Conservation (phyloP, 306 rosid species). For the Vicia sativa region DNA sequence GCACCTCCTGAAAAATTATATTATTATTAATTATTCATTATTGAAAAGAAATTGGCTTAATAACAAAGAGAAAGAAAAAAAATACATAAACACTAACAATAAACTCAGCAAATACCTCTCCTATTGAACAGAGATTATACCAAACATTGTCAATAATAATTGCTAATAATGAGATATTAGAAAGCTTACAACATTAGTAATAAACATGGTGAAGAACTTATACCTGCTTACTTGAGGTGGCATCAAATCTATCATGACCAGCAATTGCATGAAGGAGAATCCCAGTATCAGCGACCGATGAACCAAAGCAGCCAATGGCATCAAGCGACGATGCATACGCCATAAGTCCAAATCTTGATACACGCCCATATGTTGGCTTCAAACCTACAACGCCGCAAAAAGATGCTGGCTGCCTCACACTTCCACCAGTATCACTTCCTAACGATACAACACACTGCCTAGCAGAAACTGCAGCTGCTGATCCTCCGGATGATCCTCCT, state of each 20-base stretch:
- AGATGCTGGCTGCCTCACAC: slow-evolving; percentile 98
- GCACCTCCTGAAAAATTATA: slow-evolving; percentile 67
- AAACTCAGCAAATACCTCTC: slow-evolving; percentile 6
- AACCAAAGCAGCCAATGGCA: slow-evolving; percentile 94
- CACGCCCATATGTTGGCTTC: slow-evolving; percentile 96
- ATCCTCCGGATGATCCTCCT: slow-evolving; percentile 97
- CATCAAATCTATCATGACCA: slow-evolving; percentile 90
- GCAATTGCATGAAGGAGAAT: slow-evolving; percentile 86
- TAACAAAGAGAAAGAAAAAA: slow-evolving; percentile 26
- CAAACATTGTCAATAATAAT: slow-evolving; percentile 2
- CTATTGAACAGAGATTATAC: slow-evolving; percentile 17
- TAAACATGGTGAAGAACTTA: slow-evolving; percentile 24
- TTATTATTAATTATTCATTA: slow-evolving; percentile 9
- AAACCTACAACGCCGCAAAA: slow-evolving; percentile 99
- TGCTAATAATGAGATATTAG: slow-evolving; percentile 16
- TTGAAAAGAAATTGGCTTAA: slow-evolving; percentile 27
- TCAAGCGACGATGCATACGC: slow-evolving; percentile 97
- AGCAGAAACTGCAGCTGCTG: slow-evolving; percentile 98
- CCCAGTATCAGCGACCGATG: slow-evolving; percentile 89
- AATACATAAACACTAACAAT: slow-evolving; percentile 14
- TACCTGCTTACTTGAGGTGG: slow-evolving; percentile 88
- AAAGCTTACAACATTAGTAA: slow-evolving; percentile 21
- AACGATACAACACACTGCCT: slow-evolving; percentile 88
- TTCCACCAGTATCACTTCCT: slow-evolving; percentile 99
- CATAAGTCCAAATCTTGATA: slow-evolving; percentile 94